phyloP scores from a whole-genome alignment of 495 filamentous ascomycete genomes.

The Hypoxylon fuscum region DNA sequence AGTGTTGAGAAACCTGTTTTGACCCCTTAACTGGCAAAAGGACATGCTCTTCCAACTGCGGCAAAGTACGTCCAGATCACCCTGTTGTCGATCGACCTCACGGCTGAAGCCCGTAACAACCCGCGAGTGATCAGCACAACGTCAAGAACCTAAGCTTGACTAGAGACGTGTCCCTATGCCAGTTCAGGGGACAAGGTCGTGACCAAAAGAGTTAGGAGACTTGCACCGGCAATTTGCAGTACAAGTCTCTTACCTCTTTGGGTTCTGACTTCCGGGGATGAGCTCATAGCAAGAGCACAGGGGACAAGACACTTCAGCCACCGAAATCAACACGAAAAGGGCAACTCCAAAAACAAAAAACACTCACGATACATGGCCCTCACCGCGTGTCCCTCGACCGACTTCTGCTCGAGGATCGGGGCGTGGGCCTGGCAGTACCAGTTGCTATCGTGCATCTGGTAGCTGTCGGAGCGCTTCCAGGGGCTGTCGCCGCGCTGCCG shows the following conservation, averaged over 20 bases:
- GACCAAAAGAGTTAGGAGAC: too few relatives aligned
- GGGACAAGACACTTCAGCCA: too few relatives aligned
- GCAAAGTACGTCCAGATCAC: not conserved
- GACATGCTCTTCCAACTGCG: not conserved
- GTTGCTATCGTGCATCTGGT: conserved; percentile 46
- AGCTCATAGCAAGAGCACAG: too few relatives aligned
- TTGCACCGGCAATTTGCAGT: too few relatives aligned
- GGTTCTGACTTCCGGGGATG: too few relatives aligned
- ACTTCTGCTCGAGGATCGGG: conserved; percentile 63
- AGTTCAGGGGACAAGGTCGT: too few relatives aligned
- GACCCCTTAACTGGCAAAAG: not conserved
- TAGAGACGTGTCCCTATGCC: too few relatives aligned
- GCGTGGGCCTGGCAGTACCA: conserved; percentile 66
- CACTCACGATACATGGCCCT: conserved; percentile 62
- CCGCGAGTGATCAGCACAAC: conserved; percentile 42
- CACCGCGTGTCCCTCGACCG: conserved; percentile 68
- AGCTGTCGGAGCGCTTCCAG: conserved; percentile 55
- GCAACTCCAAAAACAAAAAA: not conserved
- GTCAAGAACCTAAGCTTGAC: too few relatives aligned
- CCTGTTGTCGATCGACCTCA: too few relatives aligned
- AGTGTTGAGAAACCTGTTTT: not conserved
- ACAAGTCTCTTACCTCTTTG: too few relatives aligned
- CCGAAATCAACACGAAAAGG: too few relatives aligned
- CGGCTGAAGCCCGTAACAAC: too few relatives aligned
- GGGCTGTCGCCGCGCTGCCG: conserved; percentile 59